phyloP scores from a whole-genome alignment of 371 early-diverging fungal species.

The Lichtheimia ramosa region DNA sequence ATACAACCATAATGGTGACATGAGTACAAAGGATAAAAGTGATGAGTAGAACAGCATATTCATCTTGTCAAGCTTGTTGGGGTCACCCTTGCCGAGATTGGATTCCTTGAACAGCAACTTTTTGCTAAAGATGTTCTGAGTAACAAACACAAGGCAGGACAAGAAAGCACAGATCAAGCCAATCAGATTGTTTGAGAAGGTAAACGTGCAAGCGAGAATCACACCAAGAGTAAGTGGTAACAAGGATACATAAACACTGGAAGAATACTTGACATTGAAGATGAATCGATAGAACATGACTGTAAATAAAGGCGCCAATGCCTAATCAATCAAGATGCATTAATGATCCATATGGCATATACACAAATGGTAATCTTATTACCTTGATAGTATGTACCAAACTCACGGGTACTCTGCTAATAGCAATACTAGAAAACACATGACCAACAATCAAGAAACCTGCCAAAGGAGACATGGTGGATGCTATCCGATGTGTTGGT shows the following conservation, averaged over 20 bases:
- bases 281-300: conserved; percentile 74
- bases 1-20: conserved; percentile 83
- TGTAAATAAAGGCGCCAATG: conserved; percentile 87
- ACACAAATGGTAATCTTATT: conserved; percentile 4
- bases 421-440: conserved; percentile 75
- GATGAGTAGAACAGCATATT: conserved; percentile 82
- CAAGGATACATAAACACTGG: conserved; percentile 72
- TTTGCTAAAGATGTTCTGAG: conserved; percentile 85
- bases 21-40: conserved; percentile 64
- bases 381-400: conserved; percentile 92
- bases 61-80: conserved; percentile 80
- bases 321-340: conserved; percentile 45
- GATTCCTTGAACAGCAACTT: conserved; percentile 63
- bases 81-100: conserved; percentile 37
- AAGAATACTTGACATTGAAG: conserved; percentile 63
- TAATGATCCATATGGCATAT: not conserved
- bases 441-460: conserved; percentile 85
- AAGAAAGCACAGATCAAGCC: conserved; percentile 74
- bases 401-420: conserved; percentile 77
- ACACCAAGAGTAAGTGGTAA: conserved; percentile 86
- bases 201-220: conserved; percentile 62
- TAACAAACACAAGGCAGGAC: conserved; percentile 78
- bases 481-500: conserved; percentile 57
- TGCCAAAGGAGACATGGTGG: conserved; percentile 69
- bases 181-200: conserved; percentile 55